A percentile compares a stretch with the other conserved stretches of the same genome.
phyloP scores from a whole-genome alignment of 2,329 filamentous ascomycete species.

The Periconia macrospinosa region DNA sequence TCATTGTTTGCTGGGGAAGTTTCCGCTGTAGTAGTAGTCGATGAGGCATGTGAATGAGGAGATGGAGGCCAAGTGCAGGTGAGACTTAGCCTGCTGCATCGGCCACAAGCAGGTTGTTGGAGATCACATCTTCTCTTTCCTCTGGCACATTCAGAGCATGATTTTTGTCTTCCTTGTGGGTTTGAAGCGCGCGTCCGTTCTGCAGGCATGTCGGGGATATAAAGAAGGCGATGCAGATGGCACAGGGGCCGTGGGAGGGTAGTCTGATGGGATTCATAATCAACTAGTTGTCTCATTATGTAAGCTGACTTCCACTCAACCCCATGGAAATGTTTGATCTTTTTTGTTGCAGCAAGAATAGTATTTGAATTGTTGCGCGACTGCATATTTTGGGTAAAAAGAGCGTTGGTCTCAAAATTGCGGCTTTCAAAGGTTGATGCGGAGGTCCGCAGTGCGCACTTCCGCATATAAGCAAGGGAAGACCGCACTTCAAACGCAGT shows the following conservation, averaged over 20 bases:
- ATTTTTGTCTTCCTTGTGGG: conserved; percentile 50
- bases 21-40: conserved; percentile 1
- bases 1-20: conserved; percentile 1
- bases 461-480: background rate
- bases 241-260: too few relatives aligned
- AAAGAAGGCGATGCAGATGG: background rate
- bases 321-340: background rate
- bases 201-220: conserved; percentile 44
- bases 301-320: background rate
- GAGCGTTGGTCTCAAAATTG: too few relatives aligned
- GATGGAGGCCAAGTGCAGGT: conserved; percentile 50
- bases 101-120: conserved; percentile 54
- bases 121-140: conserved; percentile 62
- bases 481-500: background rate
- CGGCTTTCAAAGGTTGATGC: too few relatives aligned
- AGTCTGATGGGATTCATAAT: background rate
- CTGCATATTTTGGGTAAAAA: too few relatives aligned
- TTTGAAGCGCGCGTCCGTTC: conserved; percentile 25
- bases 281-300: conserved; percentile 2
- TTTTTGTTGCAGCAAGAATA: too few relatives aligned
- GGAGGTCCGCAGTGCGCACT: too few relatives aligned
- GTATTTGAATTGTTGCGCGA: too few relatives aligned
- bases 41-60: conserved; percentile 6
- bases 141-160: conserved; percentile 59
- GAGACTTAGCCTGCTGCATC: conserved; percentile 55